Base-by-base conservation (phyloP, 352 stramenopile genomes). In the Phytophthora meadii region DNA sequence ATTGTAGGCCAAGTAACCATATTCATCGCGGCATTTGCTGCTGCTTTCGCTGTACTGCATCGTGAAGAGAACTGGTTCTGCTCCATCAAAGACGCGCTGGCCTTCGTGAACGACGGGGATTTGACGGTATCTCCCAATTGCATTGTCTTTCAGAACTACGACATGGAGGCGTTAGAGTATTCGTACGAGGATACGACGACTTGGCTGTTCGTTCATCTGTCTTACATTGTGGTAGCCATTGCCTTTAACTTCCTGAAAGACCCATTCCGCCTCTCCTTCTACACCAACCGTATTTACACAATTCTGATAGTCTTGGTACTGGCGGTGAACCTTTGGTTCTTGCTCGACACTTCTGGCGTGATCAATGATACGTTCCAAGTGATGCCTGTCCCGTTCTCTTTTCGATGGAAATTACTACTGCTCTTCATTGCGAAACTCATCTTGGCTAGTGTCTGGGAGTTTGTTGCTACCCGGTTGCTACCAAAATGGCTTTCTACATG, bases 211-310 rank as follows among this genome's bases (percentile, higher is more conserved):
- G 74, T 72, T 8, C 82, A 88, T 54, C 34, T 88, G 63, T 63
- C 70, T 14, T 90, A 87, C 55, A 68, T 84, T 32, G 70, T 70
- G 5, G 76, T 90, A 15, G 79, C 79, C 1, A 70, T 78, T 0
- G 82, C 79, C 10, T 87, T 90, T 55, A 81, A 89, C 50, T 46
- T 86, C 41, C n/a, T 69, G 11, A 76, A 82, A 37, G 79, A 87
- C 54, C 58, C 66, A 0, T 90, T 84, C 57, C 79, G 79, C 36
- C 64, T 75, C 22, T 67, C 52, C 8, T 75, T 87, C 47, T 87
- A 80, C 65, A 83, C 69, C 11, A 82, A 88, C 52, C 55, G 47
- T 32, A 55, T 67, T n/a, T 86, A 74, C 57, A 70, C 76, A 14
- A 39, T 30, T 5, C 47, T 78, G 42, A 66, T 76, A 39, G 37